Evolutionary conservation across 1,139 yeast species (phyloP).

Genomic region (Hemisphaericaspora xylofermentans): DNA sequence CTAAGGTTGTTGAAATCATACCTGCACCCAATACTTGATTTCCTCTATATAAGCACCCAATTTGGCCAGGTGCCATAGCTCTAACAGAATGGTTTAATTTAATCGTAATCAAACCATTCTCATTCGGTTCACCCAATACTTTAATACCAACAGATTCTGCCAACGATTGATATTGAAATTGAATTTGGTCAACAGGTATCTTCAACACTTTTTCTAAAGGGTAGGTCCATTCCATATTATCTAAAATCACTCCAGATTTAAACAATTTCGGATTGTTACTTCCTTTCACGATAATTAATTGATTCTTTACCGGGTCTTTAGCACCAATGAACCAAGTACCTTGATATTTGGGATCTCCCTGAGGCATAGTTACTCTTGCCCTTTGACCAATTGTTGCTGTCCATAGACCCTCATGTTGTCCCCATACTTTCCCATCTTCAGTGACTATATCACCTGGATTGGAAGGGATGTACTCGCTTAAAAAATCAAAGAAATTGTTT

Average conservation of each 20-base stretch:
- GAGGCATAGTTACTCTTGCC: conserved; percentile 79
- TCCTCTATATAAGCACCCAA: conserved; percentile 66
- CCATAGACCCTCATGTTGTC: conserved; percentile 85
- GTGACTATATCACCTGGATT: conserved; percentile 78
- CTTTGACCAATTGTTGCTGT: conserved; percentile 91
- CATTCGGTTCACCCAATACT: conserved; percentile 13
- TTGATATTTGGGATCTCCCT: conserved; percentile 67
- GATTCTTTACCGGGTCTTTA: conserved; percentile 62
- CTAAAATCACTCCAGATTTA: conserved; percentile 41
- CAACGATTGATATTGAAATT: conserved; percentile 69
- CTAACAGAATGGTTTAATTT: conserved; percentile 39
- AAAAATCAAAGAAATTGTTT: conserved; percentile 72
- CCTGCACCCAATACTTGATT: conserved; percentile 83
- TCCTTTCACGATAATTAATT: conserved; percentile 77
- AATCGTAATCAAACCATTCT: conserved; percentile 33
- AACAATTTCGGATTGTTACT: conserved; percentile 60
- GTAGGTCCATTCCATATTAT: conserved; percentile 53
- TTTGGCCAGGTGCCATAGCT: conserved; percentile 92
- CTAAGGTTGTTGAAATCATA: conserved; percentile 16
- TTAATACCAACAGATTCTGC: conserved; percentile 50
- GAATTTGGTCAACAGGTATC: conserved; percentile 22
- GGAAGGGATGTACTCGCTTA: conserved; percentile 70
- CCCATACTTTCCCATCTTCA: conserved; percentile 73
- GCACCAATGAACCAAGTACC: conserved; percentile 89
- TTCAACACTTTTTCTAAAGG: conserved; percentile 15